phyloP scores from a whole-genome alignment of 164 flowering plant species.

The Liquidambar formosana region DNA sequence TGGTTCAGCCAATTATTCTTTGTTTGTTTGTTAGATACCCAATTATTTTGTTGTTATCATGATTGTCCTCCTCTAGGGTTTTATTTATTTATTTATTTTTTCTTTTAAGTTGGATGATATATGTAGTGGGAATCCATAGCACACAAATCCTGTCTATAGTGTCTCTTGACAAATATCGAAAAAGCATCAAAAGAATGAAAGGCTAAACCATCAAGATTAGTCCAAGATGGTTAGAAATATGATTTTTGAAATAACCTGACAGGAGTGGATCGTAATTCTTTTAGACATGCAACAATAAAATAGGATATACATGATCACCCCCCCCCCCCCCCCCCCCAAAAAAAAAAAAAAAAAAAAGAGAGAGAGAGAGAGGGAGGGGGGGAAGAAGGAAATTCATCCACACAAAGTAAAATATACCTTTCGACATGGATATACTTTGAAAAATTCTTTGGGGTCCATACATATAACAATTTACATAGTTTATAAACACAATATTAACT shows the following conservation, averaged over 20 bases:
- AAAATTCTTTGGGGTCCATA: conserved; percentile 20
- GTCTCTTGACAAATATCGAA: neutral
- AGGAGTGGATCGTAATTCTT: neutral
- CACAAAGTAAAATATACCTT: conserved; percentile 16
- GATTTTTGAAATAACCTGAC: neutral
- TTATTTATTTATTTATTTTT: neutral
- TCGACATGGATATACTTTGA: conserved; percentile 18
- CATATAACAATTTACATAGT: conserved; percentile 23
- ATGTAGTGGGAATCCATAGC: neutral
- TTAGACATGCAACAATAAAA: neutral
- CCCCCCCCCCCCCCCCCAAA: no score
- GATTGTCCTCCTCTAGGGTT: neutral
- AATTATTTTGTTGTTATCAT: conserved; percentile 15
- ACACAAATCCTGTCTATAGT: neutral
- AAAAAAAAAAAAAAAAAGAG: no score
- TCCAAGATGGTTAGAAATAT: no score
- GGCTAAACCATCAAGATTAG: neutral
- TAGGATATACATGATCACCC: no score
- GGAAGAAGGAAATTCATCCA: neutral
- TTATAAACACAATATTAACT: conserved; percentile 21
- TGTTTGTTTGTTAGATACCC: neutral
- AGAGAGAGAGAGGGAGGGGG: neutral
- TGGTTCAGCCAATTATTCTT: conserved; percentile 15
- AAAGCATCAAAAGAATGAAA: neutral
- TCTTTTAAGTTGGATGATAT: no score